Conservation (phyloP, 2,329 filamentous ascomycete species). For the Hortaea werneckii region DNA sequence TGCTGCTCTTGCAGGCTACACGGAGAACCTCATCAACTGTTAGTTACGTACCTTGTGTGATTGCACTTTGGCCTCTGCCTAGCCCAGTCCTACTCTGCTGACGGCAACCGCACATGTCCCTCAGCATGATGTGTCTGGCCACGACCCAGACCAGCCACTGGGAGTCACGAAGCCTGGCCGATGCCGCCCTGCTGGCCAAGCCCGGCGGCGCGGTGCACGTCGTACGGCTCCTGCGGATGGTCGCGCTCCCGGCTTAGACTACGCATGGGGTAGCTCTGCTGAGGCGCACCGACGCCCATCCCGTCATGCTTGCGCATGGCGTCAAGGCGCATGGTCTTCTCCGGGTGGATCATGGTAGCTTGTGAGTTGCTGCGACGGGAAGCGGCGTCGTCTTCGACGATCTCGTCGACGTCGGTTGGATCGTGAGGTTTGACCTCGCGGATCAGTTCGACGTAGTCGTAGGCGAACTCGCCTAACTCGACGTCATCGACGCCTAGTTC, state of each 20-base stretch:
- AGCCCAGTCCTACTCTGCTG: too few relatives aligned
- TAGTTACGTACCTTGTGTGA: too few relatives aligned
- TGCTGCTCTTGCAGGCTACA: too few relatives aligned
- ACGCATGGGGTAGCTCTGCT: conserved; percentile 4
- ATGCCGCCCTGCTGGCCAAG: background rate
- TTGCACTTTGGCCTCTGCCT: too few relatives aligned
- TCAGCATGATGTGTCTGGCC: too few relatives aligned
- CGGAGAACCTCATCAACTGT: too few relatives aligned
- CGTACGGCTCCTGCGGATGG: background rate
- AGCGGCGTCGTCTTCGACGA: conserved; percentile 5
- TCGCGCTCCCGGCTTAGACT: conserved; percentile 1
- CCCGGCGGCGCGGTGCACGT: background rate
- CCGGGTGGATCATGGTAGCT: conserved; percentile 8
- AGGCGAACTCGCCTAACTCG: conserved; percentile 90
- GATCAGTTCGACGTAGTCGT: conserved; percentile 81
- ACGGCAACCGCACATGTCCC: too few relatives aligned
- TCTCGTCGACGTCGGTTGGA: conserved; percentile 1
- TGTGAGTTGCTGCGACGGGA: conserved; percentile 10
- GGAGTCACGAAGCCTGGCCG: conserved; percentile 5
- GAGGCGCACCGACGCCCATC: background rate
- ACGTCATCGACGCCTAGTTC: conserved; percentile 75
- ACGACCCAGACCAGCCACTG: background rate
- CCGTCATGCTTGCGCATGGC: background rate
- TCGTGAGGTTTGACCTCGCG: conserved; percentile 47
- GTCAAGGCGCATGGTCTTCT: background rate